phyloP scores from a whole-genome alignment of 2,329 filamentous ascomycete genomes.

The Ophiostoma perfectum region DNA sequence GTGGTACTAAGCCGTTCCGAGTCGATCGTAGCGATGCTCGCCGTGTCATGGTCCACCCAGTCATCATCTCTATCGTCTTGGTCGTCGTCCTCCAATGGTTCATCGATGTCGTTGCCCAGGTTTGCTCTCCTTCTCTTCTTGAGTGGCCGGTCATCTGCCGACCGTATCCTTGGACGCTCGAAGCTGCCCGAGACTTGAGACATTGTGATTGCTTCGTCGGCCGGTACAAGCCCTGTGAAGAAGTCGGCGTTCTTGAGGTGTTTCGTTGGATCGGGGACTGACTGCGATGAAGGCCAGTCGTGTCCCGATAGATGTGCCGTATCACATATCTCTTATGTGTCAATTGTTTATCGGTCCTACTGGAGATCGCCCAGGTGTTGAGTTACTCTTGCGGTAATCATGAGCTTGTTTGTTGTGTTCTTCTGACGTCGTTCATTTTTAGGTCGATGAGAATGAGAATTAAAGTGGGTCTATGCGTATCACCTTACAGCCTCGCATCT shows the following conservation, averaged over 20 bases:
- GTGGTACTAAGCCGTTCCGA: constrained; percentile 44
- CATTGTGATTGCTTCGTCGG: neutral
- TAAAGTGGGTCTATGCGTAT: constrained; percentile 15
- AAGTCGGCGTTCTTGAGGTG: neutral
- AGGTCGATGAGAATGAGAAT: constrained; percentile 12
- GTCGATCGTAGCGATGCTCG: constrained; percentile 43
- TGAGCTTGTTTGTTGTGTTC: neutral
- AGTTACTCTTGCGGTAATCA: neutral
- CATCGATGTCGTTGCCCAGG: neutral
- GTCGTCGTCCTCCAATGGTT: neutral
- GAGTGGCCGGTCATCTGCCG: neutral
- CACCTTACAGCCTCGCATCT: neutral
- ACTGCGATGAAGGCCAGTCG: constrained; percentile 1
- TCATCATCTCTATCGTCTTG: neutral
- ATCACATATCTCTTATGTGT: neutral
- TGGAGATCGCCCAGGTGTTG: neutral
- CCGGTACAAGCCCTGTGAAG: neutral
- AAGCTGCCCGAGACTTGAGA: neutral
- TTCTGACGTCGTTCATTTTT: neutral
- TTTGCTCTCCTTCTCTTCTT: neutral
- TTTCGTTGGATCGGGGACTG: neutral
- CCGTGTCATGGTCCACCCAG: constrained; percentile 42
- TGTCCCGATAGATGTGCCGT: neutral
- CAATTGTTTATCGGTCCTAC: neutral
- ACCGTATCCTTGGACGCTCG: neutral